phyloP scores from a whole-genome alignment of 257 asterid species.

The Solanum okadae region DNA sequence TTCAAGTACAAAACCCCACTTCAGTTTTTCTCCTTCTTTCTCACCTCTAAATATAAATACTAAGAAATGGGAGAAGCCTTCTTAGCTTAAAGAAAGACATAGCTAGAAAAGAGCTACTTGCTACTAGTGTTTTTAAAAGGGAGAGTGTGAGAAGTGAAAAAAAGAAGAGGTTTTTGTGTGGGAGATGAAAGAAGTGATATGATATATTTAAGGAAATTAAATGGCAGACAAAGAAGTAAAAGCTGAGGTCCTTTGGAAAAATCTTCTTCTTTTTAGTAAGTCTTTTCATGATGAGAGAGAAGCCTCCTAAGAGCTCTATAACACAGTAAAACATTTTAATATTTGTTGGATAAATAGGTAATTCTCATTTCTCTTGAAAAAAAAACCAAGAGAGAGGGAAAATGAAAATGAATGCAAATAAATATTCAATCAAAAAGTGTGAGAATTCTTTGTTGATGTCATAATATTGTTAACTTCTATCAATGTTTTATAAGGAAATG shows the following conservation, averaged over 20 bases:
- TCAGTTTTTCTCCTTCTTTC: not conserved
- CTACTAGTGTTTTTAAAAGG: conserved; percentile 9
- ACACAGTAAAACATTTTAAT: not conserved
- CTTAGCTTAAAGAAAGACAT: not conserved
- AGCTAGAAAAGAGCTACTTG: not conserved
- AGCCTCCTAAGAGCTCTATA: not conserved
- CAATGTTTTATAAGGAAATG: not conserved
- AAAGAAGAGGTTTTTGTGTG: not conserved
- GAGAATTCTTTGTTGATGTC: not conserved
- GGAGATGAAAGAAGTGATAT: conserved; percentile 19
- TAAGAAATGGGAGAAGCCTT: not conserved
- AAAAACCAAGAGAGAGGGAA: not conserved
- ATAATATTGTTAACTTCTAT: not conserved
- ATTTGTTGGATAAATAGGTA: not conserved
- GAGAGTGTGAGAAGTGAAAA: conserved; percentile 9
- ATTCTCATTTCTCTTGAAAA: not conserved
- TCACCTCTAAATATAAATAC: not conserved
- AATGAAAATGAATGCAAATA: not conserved
- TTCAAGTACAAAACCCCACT: not conserved
- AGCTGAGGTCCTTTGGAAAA: conserved; percentile 43
- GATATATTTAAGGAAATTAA: conserved; percentile 40
- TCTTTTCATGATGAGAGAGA: conserved; percentile 51
- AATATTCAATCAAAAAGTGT: not conserved
- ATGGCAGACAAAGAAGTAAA: conserved; percentile 85
- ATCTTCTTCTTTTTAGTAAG: conserved; percentile 20